Conservation (phyloP, 1,284 basidiomycete genomes). For the Lignosus rhinocerotis region DNA sequence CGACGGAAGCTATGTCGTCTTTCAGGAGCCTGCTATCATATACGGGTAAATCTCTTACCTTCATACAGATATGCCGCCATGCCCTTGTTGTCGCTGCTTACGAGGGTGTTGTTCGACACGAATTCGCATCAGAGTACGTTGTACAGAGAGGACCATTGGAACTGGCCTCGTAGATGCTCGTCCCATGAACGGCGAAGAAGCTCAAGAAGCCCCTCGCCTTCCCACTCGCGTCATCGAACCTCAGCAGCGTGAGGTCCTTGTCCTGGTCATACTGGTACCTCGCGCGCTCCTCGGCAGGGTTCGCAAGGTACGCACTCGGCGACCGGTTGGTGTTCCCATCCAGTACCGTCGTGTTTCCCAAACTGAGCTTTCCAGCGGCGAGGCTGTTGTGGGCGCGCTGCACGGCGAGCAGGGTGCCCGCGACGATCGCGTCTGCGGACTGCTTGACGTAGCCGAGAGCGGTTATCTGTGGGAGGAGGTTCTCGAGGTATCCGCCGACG, state of each 20-base stretch:
- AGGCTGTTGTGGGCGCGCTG: slow-evolving; percentile 67
- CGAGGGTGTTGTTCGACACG: slow-evolving; percentile 71
- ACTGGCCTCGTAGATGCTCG: slow-evolving; percentile 69
- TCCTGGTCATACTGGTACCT: slow-evolving; percentile 70
- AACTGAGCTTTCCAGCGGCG: slow-evolving; percentile 54
- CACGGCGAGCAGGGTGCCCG: slow-evolving; percentile 70
- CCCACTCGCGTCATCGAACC: slow-evolving; percentile 60
- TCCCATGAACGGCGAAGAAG: slow-evolving; percentile 83
- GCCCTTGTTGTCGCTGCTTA: slow-evolving; percentile 80
- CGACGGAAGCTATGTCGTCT: slow-evolving; percentile 48
- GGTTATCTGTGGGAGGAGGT: slow-evolving; percentile 77
- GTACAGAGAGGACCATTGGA: neutral
- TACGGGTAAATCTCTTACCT: slow-evolving; percentile 38
- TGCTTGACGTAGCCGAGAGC: slow-evolving; percentile 72
- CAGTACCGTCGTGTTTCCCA: slow-evolving; percentile 69
- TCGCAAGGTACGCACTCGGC: slow-evolving; percentile 72
- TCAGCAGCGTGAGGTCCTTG: slow-evolving; percentile 66
- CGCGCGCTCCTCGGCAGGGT: slow-evolving; percentile 67
- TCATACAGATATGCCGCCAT: slow-evolving; percentile 82
- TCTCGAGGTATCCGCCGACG: slow-evolving; percentile 78
- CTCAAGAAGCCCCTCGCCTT: slow-evolving; percentile 65
- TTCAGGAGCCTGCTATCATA: neutral
- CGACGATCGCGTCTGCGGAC: slow-evolving; percentile 68
- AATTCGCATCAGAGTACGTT: neutral
- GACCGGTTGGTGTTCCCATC: slow-evolving; percentile 76